Base-by-base conservation (phyloP, 202 grass and related monocot species). In the Saccharum hybrid region DNA sequence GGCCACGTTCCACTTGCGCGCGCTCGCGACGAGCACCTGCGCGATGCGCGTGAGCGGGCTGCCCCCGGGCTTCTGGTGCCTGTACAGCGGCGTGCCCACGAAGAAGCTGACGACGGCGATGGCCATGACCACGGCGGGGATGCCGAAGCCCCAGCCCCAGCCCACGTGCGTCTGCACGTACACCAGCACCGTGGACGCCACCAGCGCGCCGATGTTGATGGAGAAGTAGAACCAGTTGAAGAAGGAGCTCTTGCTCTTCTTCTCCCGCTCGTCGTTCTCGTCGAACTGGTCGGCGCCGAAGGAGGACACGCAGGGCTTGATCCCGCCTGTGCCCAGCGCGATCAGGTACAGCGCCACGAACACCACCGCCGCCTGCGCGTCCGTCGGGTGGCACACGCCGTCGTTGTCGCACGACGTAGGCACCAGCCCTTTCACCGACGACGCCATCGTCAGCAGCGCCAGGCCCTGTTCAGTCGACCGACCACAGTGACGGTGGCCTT, bases 211-310 rank as follows among this genome's bases (percentile, higher is more conserved):
- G 30, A 97, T 92, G 78, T 97, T 97, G 82, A 97, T 94, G n/a
- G 94, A 97, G 77, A 97, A 91, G 82, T 97, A 97, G 75, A 97
- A 97, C 94, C 94, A 97, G 48, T 97, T 97, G 84, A 97, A 97
- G 66, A 97, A 97, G 3, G 90, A 92, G 75, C 81, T 91, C 94
- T 97, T 97, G 69, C 86, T 87, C 76, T 83, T 86, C 78, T 89
- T 72, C 86, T 97, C 94, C 0, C 7, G 3, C 11, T 65, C 75
- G 45, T 97, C 92, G 11, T 83, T 60, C 68, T 97, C 94, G 66
- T 97, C 94, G 66, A 97, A 97, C 75, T 97, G 94, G 75, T 97
- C 92, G 0, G 94, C 94, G 6, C 94, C 94, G n/a, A 97, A 97
- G 1, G 94, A 97, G 0, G 90, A 92, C 31, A 97, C 92, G 63